These are phyloP conservation scores for Sporothrix curviconia DNA, from an alignment of 2,329 filamentous ascomycete genomes.

Conservation along the genomic window DNA sequence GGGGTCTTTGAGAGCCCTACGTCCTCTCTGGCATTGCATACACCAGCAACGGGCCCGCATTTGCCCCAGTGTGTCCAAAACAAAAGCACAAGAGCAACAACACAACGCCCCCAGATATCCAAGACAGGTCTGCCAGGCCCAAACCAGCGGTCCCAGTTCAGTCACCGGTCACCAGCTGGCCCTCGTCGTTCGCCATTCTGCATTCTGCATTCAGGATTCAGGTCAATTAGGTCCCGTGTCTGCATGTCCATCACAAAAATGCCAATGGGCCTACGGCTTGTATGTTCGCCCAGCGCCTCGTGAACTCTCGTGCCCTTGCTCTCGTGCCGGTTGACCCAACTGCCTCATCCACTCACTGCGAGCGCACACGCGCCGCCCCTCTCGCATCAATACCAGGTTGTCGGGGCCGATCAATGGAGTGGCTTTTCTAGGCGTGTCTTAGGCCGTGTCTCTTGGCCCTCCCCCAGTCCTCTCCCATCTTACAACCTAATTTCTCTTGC, in stretches of 20 bases:
- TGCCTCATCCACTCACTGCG: not conserved
- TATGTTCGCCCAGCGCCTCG: not conserved
- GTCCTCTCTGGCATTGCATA: not conserved
- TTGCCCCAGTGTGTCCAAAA: too few species aligned
- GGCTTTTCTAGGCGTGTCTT: not conserved
- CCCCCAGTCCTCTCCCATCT: too few species aligned
- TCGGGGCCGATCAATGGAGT: constrained; percentile 1
- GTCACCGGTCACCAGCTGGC: too few species aligned
- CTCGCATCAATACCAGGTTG: constrained; percentile 1
- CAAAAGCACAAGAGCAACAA: too few species aligned
- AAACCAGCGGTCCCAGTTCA: too few species aligned
- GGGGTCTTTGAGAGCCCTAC: too few species aligned
- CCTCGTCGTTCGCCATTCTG: too few species aligned
- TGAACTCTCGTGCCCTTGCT: not conserved
- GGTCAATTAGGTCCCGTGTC: not conserved
- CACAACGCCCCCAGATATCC: too few species aligned
- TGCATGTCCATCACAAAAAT: not conserved
- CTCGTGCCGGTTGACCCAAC: not conserved
- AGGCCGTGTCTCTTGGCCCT: not conserved
- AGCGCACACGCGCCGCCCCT: not conserved
- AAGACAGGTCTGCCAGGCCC: too few species aligned
- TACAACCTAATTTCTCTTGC: constrained; percentile 20
- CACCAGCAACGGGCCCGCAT: too few species aligned
- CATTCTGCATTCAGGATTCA: too few species aligned
- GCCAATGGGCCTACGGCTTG: not conserved